These are phyloP conservation scores for Areca catechu DNA, from an alignment of 176 grass and related monocot species.

Conservation along the genomic window DNA sequence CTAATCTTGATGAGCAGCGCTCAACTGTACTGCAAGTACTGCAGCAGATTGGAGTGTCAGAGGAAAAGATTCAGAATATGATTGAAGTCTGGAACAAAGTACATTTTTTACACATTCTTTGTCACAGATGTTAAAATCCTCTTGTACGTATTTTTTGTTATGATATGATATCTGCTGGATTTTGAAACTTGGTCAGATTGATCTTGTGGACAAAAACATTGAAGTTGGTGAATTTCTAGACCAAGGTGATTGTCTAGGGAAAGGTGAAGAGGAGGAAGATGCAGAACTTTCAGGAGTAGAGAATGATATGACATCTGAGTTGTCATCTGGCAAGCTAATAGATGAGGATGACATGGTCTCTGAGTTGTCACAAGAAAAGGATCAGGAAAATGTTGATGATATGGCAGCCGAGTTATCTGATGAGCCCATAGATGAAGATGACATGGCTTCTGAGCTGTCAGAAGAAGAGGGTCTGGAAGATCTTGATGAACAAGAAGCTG, in stretches of 20 bases:
- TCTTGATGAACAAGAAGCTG: slow-evolving; percentile 11
- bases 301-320: slow-evolving; percentile 27
- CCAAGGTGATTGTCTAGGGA: slow-evolving; percentile 27
- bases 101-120: not conserved
- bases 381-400: slow-evolving; percentile 18
- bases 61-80: slow-evolving; percentile 83
- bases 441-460: not conserved
- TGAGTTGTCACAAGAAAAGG: slow-evolving; percentile 37
- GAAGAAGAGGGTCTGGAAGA: not conserved
- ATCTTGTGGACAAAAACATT: slow-evolving; percentile 47
- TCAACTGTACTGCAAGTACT: slow-evolving; percentile 75
- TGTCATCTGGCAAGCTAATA: slow-evolving; percentile 36
- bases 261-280: slow-evolving; percentile 34
- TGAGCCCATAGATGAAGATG: slow-evolving; percentile 16
- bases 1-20: slow-evolving; percentile 66
- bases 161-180: not conserved
- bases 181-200: slow-evolving; percentile 43
- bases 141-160: too few species aligned
- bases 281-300: slow-evolving; percentile 35
- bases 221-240: slow-evolving; percentile 32
- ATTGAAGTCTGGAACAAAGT: slow-evolving; percentile 99
- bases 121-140: not conserved
- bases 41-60: slow-evolving; percentile 77
- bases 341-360: slow-evolving; percentile 31
- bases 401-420: slow-evolving; percentile 11